Evolutionary conservation across 768 basidiomycete species (phyloP), one percentile per base, ranked within the genome.

Genomic region (Mycena crocata): DNA sequence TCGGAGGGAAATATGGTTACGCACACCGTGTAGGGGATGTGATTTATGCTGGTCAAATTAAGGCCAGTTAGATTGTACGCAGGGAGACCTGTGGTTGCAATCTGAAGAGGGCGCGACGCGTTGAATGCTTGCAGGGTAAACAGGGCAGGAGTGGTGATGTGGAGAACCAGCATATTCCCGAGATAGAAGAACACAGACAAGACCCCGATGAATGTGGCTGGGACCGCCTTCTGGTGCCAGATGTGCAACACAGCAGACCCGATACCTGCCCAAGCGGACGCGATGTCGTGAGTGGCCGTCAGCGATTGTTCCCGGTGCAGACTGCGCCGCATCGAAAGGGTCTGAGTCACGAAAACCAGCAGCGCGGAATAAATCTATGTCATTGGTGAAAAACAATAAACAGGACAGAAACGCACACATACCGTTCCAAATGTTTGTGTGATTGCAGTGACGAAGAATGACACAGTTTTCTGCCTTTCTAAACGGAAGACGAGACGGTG

Each of bases 301-400:
- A 55, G 40, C 24, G 28, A 10, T 30, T 55, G 54, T 5, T 55
- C 54, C 37, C 24, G 24, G 12, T 30, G 35, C 15, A 55, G 54
- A 19, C 37, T 40, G 3, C 37, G 23, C 40, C 54, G 23, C 34
- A 24, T 39, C 2, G 44, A 57, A 8, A 57, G 56, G 14, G 56
- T 46, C 32, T 57, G 56, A 31, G 56, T 57, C 6, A 45, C 56
- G 56, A 57, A 45, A 9, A 57, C 56, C 9, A 57, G 14, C 44
- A 57, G n/a, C 40, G 56, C 57, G 8, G 57, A 58, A 57, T 57
- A 58, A 34, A 48, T 58, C 57, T 58, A 32, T 26, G 24, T 34
- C 48, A 37, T 15, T 21, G 30, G 23, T 26, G 19, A 23, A 30
- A 5, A 2, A 14, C 21, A 58, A 17, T 7, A 3, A 6, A 35